Conservation (phyloP, 331 rosid species). For the Quercus lobata region DNA sequence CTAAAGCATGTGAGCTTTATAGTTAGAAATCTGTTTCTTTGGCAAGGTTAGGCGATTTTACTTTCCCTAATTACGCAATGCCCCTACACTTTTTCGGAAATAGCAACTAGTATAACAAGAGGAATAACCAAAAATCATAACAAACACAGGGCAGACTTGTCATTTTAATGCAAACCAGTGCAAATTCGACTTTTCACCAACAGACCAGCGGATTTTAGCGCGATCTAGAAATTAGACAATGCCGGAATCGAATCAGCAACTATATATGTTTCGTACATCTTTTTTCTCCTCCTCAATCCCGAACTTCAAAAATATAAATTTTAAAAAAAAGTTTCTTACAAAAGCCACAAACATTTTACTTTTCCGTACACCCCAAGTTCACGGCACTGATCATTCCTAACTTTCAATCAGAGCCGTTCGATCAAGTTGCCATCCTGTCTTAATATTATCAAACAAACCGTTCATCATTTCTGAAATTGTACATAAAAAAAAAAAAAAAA, state of each 20-base stretch:
- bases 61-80: too few relatives aligned
- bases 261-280: background rate
- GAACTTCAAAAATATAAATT: background rate
- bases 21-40: too few relatives aligned
- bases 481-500: background rate
- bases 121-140: background rate
- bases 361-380: slow-evolving; percentile 13
- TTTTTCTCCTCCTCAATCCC: background rate
- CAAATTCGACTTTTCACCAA: background rate
- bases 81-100: too few relatives aligned
- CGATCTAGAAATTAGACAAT: background rate
- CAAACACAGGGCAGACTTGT: background rate
- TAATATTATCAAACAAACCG: slow-evolving; percentile 17
- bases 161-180: background rate
- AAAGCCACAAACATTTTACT: slow-evolving; percentile 20
- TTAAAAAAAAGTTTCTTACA: too few relatives aligned
- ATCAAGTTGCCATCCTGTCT: background rate
- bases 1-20: too few relatives aligned
- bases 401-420: slow-evolving; percentile 31
- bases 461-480: slow-evolving; percentile 13
- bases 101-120: background rate
- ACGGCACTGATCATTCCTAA: slow-evolving; percentile 28
- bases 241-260: background rate
- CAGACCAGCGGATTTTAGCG: background rate
- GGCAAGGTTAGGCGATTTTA: too few relatives aligned